A percentile compares a stretch with the other conserved stretches of the same genome.
Evolutionary conservation across 2,329 filamentous ascomycete species (phyloP).

Genomic region (Camillea tinctor): DNA sequence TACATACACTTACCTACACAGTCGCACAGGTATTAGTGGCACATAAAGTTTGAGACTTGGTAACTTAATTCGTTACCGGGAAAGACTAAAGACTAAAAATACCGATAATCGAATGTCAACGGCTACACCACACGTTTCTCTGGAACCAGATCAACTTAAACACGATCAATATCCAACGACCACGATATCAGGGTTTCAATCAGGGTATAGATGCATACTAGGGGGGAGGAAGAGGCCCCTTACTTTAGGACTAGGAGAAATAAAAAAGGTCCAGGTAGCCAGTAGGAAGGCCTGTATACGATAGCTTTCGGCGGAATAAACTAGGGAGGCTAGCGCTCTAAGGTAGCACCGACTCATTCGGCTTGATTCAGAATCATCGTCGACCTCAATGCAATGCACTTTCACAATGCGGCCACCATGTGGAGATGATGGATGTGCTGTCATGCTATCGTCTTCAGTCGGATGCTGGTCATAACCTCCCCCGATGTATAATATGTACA

Average conservation of each 20-base stretch:
- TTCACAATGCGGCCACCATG: background rate
- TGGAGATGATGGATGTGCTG: background rate
- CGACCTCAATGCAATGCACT: background rate
- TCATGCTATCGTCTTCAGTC: background rate
- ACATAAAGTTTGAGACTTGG: background rate
- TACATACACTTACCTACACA: background rate
- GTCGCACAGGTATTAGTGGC: background rate
- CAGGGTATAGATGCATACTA: too few relatives aligned
- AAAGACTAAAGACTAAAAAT: background rate
- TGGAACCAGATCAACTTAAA: too few relatives aligned
- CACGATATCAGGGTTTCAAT: too few relatives aligned
- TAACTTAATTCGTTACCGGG: background rate
- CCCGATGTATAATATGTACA: too few relatives aligned
- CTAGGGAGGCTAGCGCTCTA: background rate
- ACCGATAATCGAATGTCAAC: background rate
- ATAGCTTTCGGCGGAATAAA: background rate
- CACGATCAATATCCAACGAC: too few relatives aligned
- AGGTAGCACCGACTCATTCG: background rate
- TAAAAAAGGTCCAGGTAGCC: background rate
- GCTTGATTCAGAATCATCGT: background rate
- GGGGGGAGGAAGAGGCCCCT: too few relatives aligned
- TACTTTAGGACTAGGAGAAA: too few relatives aligned
- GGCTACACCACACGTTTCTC: too few relatives aligned
- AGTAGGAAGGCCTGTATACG: background rate
- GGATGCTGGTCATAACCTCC: background rate